A percentile compares a stretch with the other conserved stretches of the same genome.
Evolutionary conservation across 2,329 filamentous ascomycete species (phyloP).

Genomic region (Dactylellina leptospora): DNA sequence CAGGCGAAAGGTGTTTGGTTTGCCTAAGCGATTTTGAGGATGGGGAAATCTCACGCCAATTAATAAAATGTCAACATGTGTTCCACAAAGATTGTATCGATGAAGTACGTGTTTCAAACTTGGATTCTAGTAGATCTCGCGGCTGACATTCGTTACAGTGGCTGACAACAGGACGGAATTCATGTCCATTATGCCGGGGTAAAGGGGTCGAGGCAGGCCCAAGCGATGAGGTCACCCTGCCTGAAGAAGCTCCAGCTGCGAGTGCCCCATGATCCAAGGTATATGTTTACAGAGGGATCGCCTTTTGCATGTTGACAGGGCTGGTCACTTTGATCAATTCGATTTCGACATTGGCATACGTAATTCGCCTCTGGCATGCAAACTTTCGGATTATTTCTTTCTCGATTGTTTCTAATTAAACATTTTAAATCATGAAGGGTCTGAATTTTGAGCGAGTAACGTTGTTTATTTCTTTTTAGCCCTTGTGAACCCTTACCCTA

Average conservation of each 20-base stretch:
- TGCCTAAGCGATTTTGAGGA: constrained; percentile 73
- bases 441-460: no score
- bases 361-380: no score
- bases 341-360: no score
- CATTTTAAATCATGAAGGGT: no score
- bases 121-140: not conserved
- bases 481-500: no score
- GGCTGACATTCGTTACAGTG: constrained; percentile 65
- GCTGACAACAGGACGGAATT: constrained; percentile 73
- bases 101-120: constrained; percentile 64
- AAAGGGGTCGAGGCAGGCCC: constrained; percentile 61
- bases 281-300: no score
- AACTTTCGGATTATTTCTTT: constrained; percentile 17
- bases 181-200: constrained; percentile 70
- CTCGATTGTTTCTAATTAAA: constrained; percentile 27
- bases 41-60: constrained; percentile 69
- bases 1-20: constrained; percentile 70
- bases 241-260: constrained; percentile 6
- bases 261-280: constrained; percentile 3
- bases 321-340: constrained; percentile 14
- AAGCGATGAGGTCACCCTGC: constrained; percentile 34
- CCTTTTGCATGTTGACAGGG: constrained; percentile 32
- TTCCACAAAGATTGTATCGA: constrained; percentile 76
- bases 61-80: constrained; percentile 72
- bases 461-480: no score